These are phyloP conservation scores for Salix purpurea DNA, from an alignment of 345 rosid species.

Conservation along the genomic window DNA sequence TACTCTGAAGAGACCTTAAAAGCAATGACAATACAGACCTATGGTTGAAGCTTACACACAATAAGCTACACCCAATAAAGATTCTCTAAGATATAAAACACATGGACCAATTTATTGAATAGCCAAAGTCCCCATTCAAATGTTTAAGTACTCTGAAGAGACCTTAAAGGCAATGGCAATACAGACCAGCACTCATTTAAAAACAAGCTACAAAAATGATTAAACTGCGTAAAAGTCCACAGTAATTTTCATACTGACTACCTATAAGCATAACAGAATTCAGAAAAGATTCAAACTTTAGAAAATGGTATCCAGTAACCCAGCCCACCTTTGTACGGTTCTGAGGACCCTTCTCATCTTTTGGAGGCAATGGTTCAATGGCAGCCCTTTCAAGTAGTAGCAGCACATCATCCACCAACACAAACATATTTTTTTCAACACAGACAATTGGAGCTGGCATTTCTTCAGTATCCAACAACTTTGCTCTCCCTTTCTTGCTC, in stretches of 20 bases:
- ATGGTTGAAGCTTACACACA: background rate
- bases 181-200: background rate
- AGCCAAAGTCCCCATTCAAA: background rate
- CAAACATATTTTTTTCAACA: slow-evolving; percentile 68
- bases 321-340: slow-evolving; percentile 69
- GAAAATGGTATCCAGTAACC: background rate
- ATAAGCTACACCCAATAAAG: background rate
- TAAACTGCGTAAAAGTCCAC: background rate
- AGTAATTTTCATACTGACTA: background rate
- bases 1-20: background rate
- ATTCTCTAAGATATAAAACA: background rate
- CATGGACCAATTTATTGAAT: background rate
- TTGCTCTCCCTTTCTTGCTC: slow-evolving; percentile 53
- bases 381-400: slow-evolving; percentile 73
- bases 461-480: slow-evolving; percentile 55
- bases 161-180: background rate
- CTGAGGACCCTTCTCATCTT: slow-evolving; percentile 82
- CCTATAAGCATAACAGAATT: background rate
- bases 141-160: background rate
- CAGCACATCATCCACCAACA: slow-evolving; percentile 78
- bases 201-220: background rate
- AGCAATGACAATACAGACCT: background rate
- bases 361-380: slow-evolving; percentile 72
- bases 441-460: slow-evolving; percentile 71
- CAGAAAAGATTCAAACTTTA: background rate